phyloP scores from a whole-genome alignment of 345 rosid species.

The Alliaria petiolata region DNA sequence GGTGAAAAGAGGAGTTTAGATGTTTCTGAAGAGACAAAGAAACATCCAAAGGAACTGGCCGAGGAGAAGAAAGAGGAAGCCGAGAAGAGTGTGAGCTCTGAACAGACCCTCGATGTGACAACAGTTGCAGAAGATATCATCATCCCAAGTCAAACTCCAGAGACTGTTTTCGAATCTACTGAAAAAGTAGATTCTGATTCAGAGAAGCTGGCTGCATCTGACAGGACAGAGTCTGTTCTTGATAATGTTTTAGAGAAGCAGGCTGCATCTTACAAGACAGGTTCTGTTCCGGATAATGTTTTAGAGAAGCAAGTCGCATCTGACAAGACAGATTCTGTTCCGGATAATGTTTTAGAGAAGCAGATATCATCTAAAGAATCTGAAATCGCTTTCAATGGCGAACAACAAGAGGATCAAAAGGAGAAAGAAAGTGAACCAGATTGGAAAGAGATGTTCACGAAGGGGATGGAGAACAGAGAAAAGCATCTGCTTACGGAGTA shows the following conservation, averaged over 20 bases:
- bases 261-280: conserved; percentile 12
- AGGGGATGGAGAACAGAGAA: conserved; percentile 70
- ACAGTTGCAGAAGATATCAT: conserved; percentile 9
- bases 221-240: neutral
- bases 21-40: neutral
- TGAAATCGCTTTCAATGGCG: neutral
- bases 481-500: conserved; percentile 55
- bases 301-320: conserved; percentile 6
- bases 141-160: conserved; percentile 6
- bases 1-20: conserved; percentile 6
- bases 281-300: neutral
- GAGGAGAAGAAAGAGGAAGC: conserved; percentile 24
- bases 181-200: conserved; percentile 5
- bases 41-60: neutral
- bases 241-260: conserved; percentile 10
- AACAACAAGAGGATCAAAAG: conserved; percentile 18
- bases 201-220: conserved; percentile 15
- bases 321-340: conserved; percentile 9
- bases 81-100: conserved; percentile 13
- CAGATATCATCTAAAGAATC: conserved; percentile 4
- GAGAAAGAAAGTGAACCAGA: conserved; percentile 58
- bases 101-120: conserved; percentile 15
- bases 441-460: conserved; percentile 67
- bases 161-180: conserved; percentile 11
- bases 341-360: conserved; percentile 1